These are phyloP conservation scores for Haematococcus lacustris DNA, from an alignment of 139 green algal genomes.

Conservation along the genomic window DNA sequence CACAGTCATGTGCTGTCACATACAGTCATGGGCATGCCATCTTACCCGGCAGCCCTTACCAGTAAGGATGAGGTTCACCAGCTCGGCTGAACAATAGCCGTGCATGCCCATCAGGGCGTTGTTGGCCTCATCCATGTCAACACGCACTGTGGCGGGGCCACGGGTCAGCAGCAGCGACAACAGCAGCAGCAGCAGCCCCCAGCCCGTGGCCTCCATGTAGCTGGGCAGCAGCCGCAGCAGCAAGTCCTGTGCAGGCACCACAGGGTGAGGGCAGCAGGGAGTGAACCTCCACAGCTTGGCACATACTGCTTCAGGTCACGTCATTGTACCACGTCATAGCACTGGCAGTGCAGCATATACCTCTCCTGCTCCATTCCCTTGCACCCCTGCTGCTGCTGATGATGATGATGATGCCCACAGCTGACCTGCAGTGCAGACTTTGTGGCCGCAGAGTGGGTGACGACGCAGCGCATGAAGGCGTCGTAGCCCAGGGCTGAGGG, in stretches of 20 bases:
- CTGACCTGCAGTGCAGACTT: slow-evolving; percentile 4
- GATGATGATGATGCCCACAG: neutral
- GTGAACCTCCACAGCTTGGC: neutral
- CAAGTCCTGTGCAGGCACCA: slow-evolving; percentile 9
- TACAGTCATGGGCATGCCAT: too few relatives aligned
- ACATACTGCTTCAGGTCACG: neutral
- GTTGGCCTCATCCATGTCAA: slow-evolving; percentile 55
- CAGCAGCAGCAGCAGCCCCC: slow-evolving; percentile 54
- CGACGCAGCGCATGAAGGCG: neutral
- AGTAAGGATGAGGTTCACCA: slow-evolving; percentile 51
- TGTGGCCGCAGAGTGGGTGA: neutral
- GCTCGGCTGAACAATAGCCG: slow-evolving; percentile 59
- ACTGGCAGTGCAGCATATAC: too few relatives aligned
- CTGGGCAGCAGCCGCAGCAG: slow-evolving; percentile 4
- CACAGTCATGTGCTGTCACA: neutral
- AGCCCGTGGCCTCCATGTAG: slow-evolving; percentile 33
- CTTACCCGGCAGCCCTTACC: too few relatives aligned
- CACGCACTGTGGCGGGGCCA: slow-evolving; percentile 8
- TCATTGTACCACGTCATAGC: neutral
- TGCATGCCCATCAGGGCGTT: slow-evolving; percentile 38
- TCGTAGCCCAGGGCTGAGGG: neutral
- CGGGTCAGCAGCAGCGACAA: slow-evolving; percentile 37
- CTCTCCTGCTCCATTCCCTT: neutral
- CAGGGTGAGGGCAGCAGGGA: neutral
- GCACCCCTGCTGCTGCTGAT: neutral